Evolutionary conservation across 225 moss, liverwort and hornwort species (phyloP), one percentile per base, ranked within the genome.

Genomic region (Sphagnum tenellum): DNA sequence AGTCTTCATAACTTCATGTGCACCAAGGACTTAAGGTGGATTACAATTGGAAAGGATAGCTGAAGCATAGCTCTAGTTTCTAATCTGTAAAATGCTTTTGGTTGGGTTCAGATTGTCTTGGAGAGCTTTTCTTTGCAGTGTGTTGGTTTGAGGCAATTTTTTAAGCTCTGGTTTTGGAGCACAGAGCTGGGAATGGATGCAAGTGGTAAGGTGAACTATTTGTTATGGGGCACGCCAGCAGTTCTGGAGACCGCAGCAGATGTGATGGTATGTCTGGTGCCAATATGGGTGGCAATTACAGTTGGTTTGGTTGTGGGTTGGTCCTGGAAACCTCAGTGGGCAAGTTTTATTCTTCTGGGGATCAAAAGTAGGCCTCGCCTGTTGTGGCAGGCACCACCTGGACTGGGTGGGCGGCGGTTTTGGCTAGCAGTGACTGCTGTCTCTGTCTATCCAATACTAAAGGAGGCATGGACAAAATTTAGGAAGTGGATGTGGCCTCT

Each of bases 271-370:
- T 63, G 76, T 63, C 78, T 83, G 84, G 75, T 92, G 59, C 95
- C 95, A 14, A 78, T 95, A 64, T 95, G 95, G 95, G 73, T 79
- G 66, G 95, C 95, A 3, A 69, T 95, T 59, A 64, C 76, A 5
- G 77, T 92, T 48, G 89, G 89, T 60, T 65, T 95, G 59, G 72
- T 95, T 6, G 82, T 95, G 14, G 89, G 92, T 7, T 95, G 83
- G 95, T 82, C 86, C 7, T 92, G 95, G 89, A 92, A 85, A 74
- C 95, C 95, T 52, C 72, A 86, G 57, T 95, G 95, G 95, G 85
- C 86, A 45, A 92, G 88, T 61, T 75, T 95, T 61, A 56, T 92
- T 57, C 71, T 95, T 59, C 69, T 95, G 75, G 89, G 91, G 51
- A 57, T 95, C 12, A 81, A 78, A 70, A 77, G 77, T 62, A 77